Conservation (phyloP, 2,329 filamentous ascomycete genomes). For the Emergomyces orientalis region DNA sequence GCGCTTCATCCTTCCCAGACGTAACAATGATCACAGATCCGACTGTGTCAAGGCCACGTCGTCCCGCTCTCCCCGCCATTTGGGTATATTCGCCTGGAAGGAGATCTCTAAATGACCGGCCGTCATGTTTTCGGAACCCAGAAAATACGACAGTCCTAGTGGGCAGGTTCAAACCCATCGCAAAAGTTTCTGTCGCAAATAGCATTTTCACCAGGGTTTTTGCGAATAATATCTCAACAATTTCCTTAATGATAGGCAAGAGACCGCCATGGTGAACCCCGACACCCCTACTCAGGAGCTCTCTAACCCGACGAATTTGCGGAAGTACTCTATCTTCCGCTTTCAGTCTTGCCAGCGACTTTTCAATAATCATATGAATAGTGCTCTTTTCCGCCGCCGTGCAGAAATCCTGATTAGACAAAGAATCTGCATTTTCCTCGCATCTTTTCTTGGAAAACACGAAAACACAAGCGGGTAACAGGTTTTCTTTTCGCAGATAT, state of each 20-base stretch:
- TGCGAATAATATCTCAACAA: slow-evolving; percentile 93
- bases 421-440: slow-evolving; percentile 90
- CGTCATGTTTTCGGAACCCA: slow-evolving; percentile 92
- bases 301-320: slow-evolving; percentile 79
- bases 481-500: slow-evolving; percentile 72
- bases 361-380: slow-evolving; percentile 95
- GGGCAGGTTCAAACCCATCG: slow-evolving; percentile 93
- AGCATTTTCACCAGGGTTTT: slow-evolving; percentile 92
- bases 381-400: slow-evolving; percentile 90
- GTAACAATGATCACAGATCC: slow-evolving; percentile 90
- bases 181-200: slow-evolving; percentile 96
- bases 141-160: slow-evolving; percentile 97
- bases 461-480: slow-evolving; percentile 91
- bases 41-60: slow-evolving; percentile 83
- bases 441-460: slow-evolving; percentile 98
- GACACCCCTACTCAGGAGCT: slow-evolving; percentile 77
- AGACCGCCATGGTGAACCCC: slow-evolving; percentile 94
- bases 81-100: slow-evolving; percentile 95
- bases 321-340: slow-evolving; percentile 83
- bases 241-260: slow-evolving; percentile 91
- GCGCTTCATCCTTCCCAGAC: slow-evolving; percentile 73
- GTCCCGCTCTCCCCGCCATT: slow-evolving; percentile 91
- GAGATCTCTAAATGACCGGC: slow-evolving; percentile 80
- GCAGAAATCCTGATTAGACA: slow-evolving; percentile 92
- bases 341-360: slow-evolving; percentile 82